Evolutionary conservation across 1,284 basidiomycete genomes (phyloP), one percentile per base, ranked within the genome.

Genomic region (Baeospora myosura): DNA sequence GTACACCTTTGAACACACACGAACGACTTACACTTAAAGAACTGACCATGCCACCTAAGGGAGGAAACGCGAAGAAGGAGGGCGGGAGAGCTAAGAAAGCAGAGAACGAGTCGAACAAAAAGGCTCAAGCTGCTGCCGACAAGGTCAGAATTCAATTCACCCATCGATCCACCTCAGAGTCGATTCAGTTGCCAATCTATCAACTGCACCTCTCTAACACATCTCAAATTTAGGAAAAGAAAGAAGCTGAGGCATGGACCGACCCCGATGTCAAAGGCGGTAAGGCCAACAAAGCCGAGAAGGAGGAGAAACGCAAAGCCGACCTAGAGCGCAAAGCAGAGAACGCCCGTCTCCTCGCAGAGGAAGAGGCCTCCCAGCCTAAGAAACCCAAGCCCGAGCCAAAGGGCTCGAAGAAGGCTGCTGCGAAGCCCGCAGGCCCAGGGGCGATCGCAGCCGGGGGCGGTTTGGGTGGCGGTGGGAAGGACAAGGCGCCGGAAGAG

Each of bases 21-120:
- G n/a, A n/a, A n/a, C n/a, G n/a, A n/a, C n/a, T n/a, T n/a, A n/a
- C n/a, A n/a, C n/a, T n/a, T n/a, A n/a, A n/a, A n/a, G n/a, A n/a
- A n/a, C n/a, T n/a, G n/a, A n/a, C n/a, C n/a, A 92, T 92, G 90
- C 63, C 89, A 45, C 89, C 90, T 1, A 88, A 85, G 58, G 87
- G 86, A 55, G 79, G 75, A 53, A 93, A 91, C 70, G 72, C 87
- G 49, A 94, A 93, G 78, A 92, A 93, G 61, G 90, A 93, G 60
- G 64, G 77, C 23, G 90, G 90, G 2, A 65, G 86, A 37, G 87
- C 92, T 1, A 91, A 90, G 63, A 97, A 97, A 66, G 89, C 90
- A 4, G 93, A 95, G 59, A 94, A 92, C 62, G 90, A 92, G 61
- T 73, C 79, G 17, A 78, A 85, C 72, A 86, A 86, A 62, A 71